Evolutionary conservation across 2,329 filamentous ascomycete genomes (phyloP), one percentile per base, ranked within the genome.

Genomic region (Aspergillus aculeatus): DNA sequence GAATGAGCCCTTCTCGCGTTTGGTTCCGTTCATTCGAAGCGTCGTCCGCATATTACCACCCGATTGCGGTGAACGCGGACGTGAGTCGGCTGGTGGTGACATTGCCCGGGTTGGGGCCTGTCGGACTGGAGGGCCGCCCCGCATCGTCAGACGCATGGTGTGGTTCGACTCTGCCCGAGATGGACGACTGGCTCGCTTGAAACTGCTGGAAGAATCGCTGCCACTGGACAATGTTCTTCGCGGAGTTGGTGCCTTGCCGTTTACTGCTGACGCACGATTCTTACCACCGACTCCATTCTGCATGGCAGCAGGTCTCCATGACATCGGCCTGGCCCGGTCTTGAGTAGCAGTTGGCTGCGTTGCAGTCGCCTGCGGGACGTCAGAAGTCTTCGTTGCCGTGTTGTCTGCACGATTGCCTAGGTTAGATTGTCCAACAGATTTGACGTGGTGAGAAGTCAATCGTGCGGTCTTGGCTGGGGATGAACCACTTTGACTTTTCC

Each of bases 81-180:
- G 80, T 41, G 79, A 75, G 50, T 85, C 82, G 16, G 83, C 83
- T 1, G 84, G 78, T 1, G 83, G 78, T 0, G 90, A 91, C 1
- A 90, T 83, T n/a, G 85, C 80, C 14, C 78, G 76, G 49, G 24
- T 38, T n/a, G 73, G 71, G 2, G 73, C 65, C 44, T 70, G 66
- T 53, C 75, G 73, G 9, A 71, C 65, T 16, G 77, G 73, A 21
- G 79, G 71, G 26, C 75, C 71, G 26, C 76, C 77, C 60, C 92
- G 84, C 90, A 96, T 90, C 1, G 90, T 91, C 54, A 81, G 83
- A 59, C 88, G 87, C 81, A 96, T 91, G 1, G 80, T 83, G 56
- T 86, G 83, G 24, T 76, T 69, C 4, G 79, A 78, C 0, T 81
- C 81, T 48, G 81, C 75, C 47, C 76, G 75, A 5, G 74, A 71